Base-by-base conservation (phyloP, 148 eudicot genomes). In the Cornus kousa region DNA sequence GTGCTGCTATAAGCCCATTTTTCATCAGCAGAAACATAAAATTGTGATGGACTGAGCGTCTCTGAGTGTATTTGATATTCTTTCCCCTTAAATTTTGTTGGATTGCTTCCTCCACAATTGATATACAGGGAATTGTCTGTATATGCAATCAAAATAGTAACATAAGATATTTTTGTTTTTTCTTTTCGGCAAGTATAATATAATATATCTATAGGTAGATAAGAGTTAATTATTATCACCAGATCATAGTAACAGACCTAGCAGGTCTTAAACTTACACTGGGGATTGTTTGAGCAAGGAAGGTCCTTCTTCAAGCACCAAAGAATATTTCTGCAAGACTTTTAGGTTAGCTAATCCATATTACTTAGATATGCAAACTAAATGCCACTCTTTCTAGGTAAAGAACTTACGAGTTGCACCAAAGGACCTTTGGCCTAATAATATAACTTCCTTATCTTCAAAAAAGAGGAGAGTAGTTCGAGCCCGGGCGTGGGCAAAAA, bases 1-100 rank as follows among this genome's bases (percentile, higher is more conserved):
- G 92, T 80, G 74, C 91, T 92, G 80, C 91, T 91, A 80, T 85
- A 87, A 84, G 94, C 94, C 97, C 97, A 91, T 70, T 83, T 87
- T 76, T 88, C 75, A 55, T 83, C 81, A 67, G 83, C 81, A 67
- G 83, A 77, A 20, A 88, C 39, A 80, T 23, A 87, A 60, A 89
- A 93, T 64, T 65, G 79, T 33, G 95, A 87, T 23, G 91, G 83
- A 11, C 92, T n/a, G n/a, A n/a, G n/a, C 93, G 17, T n/a, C 60
- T 35, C 32, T 24, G 68, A 31, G 81, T 91, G 93, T 46, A 72
- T 89, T 81, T 86, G 88, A 35, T 88, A 90, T 31, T 78, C 82
- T 39, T 88, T 66, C 53, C 85, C 88, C 8, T 82, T 81, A 57
- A 79, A 75, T 7, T 16, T 74, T 73, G 71, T 57, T 71, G 37